Evolutionary conservation across 2,329 filamentous ascomycete species (phyloP).

Genomic region (Neofusicoccum kwambonambiense): DNA sequence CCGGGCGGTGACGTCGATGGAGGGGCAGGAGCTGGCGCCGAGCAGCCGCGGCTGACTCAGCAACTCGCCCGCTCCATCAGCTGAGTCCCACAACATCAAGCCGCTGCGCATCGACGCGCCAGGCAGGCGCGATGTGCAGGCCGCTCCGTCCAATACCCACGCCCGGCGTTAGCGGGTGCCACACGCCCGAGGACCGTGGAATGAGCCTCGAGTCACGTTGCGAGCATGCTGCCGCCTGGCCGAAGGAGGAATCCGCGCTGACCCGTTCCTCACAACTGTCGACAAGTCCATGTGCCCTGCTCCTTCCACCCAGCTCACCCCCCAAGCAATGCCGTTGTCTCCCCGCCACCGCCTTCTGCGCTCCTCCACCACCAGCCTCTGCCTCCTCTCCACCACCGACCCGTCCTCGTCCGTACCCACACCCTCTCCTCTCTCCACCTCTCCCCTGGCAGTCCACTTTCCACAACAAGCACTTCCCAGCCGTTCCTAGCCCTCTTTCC

Average conservation of each 20-base stretch:
- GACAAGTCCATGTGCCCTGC: too few relatives aligned
- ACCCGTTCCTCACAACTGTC: too few relatives aligned
- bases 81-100: background rate
- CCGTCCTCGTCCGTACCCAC: slow-evolving; percentile 23
- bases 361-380: background rate
- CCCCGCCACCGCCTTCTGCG: slow-evolving; percentile 27
- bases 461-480: slow-evolving; percentile 3
- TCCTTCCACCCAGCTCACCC: too few relatives aligned
- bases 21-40: background rate
- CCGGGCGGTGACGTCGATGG: slow-evolving; percentile 1
- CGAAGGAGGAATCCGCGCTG: too few relatives aligned
- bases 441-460: background rate
- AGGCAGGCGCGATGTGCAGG: too few relatives aligned
- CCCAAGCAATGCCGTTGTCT: slow-evolving; percentile 25
- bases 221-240: too few relatives aligned
- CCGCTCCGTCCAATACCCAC: too few relatives aligned
- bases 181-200: too few relatives aligned
- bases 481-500: slow-evolving; percentile 25
- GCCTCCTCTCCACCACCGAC: slow-evolving; percentile 26
- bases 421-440: background rate
- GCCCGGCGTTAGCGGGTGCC: too few relatives aligned
- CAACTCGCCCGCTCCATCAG: background rate
- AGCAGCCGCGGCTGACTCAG: too few relatives aligned
- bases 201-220: too few relatives aligned
- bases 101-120: too few relatives aligned